Conservation (phyloP, 169 alveolate species). For the Plasmodium gallinaceum region DNA sequence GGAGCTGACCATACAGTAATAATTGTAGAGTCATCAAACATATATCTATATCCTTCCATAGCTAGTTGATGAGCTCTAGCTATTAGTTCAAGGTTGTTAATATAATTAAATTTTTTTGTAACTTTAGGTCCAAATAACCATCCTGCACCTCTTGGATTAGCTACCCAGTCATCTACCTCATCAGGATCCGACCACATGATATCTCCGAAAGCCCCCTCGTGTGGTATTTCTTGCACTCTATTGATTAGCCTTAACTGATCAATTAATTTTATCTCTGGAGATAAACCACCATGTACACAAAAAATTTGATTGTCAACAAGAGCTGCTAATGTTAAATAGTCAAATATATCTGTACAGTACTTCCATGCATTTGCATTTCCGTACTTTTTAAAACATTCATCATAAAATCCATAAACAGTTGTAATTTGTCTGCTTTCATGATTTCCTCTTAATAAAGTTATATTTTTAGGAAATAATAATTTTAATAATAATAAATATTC, state of each 20-base stretch:
- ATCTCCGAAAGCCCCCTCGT: slow-evolving; percentile 99
- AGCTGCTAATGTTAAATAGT: slow-evolving; percentile 97
- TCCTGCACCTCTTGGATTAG: slow-evolving; percentile 99
- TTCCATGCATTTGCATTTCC: slow-evolving; percentile 99
- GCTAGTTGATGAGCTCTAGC: slow-evolving; percentile 99
- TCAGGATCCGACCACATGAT: slow-evolving; percentile 99
- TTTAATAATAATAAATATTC: slow-evolving; percentile 96
- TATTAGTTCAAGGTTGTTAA: slow-evolving; percentile 95
- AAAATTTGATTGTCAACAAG: slow-evolving; percentile 96
- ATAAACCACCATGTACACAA: slow-evolving; percentile 99
- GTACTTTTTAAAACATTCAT: slow-evolving; percentile 99
- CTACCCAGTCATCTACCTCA: slow-evolving; percentile 98
- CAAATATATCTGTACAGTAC: slow-evolving; percentile 98
- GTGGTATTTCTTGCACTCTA: slow-evolving; percentile 98
- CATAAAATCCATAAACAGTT: slow-evolving; percentile 99
- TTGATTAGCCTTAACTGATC: slow-evolving; percentile 96
- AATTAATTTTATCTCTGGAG: slow-evolving; percentile 94
- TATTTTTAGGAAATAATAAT: slow-evolving; percentile 97
- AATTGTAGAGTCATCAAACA: slow-evolving; percentile 93
- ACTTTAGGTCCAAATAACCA: slow-evolving; percentile 99
- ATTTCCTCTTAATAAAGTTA: slow-evolving; percentile 97
- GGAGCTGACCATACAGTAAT: slow-evolving; percentile 99
- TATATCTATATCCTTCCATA: slow-evolving; percentile 99
- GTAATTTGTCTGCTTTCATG: slow-evolving; percentile 99
- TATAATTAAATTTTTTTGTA: slow-evolving; percentile 94